Conservation (phyloP, 2,329 filamentous ascomycete species). For the Nemania bipapillata region DNA sequence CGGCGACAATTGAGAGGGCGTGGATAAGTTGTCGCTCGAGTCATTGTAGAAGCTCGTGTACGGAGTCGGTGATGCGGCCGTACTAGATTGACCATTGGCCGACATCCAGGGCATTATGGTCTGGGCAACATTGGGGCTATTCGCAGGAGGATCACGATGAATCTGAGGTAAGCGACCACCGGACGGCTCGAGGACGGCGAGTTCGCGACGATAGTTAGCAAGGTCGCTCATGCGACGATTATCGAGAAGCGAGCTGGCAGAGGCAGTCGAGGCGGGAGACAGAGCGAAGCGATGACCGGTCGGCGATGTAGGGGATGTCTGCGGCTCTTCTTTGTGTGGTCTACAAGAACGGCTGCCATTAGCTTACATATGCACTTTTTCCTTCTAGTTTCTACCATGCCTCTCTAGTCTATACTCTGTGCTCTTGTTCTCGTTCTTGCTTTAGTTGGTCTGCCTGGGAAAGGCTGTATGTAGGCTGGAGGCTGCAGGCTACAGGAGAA, state of each 20-base stretch:
- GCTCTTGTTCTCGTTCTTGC: neutral
- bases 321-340: slow-evolving; percentile 56
- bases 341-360: slow-evolving; percentile 51
- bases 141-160: slow-evolving; percentile 68
- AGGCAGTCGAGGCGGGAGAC: slow-evolving; percentile 57
- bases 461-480: neutral
- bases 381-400: slow-evolving; percentile 1
- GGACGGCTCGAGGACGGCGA: slow-evolving; percentile 73
- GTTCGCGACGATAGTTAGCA: slow-evolving; percentile 76
- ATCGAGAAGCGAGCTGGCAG: slow-evolving; percentile 64
- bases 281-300: slow-evolving; percentile 58
- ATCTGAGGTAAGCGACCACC: slow-evolving; percentile 68
- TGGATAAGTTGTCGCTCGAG: slow-evolving; percentile 74
- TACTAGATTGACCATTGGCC: slow-evolving; percentile 52
- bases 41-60: slow-evolving; percentile 77
- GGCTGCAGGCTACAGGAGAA: neutral
- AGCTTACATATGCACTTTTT: slow-evolving; percentile 44
- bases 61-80: slow-evolving; percentile 52
- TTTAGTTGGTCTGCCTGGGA: neutral
- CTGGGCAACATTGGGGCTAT: slow-evolving; percentile 62
- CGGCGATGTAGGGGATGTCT: slow-evolving; percentile 63
- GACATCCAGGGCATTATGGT: slow-evolving; percentile 71
- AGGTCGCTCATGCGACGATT: slow-evolving; percentile 70
- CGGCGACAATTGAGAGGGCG: slow-evolving; percentile 74
- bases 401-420: neutral